Evolutionary conservation across 2,329 filamentous ascomycete genomes (phyloP), one percentile per base, ranked within the genome.

Genomic region (Alternaria consortialis): DNA sequence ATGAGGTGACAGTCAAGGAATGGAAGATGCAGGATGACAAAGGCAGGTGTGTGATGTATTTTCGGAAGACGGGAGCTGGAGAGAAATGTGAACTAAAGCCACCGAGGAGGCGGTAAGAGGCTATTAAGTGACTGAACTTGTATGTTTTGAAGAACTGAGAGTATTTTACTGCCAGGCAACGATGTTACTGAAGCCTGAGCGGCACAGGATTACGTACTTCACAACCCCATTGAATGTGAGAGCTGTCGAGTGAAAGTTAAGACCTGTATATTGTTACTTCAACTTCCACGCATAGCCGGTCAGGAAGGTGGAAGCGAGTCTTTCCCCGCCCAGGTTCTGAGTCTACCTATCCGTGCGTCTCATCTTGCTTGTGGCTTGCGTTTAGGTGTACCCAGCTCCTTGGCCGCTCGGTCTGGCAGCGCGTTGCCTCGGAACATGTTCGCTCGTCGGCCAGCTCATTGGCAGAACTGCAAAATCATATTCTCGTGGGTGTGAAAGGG

Each of bases 41-140:
- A 31, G 67, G 63, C 1, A 56, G 56, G 23, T 56, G 55, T 17
- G 23, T 55, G 9, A 58, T 58, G 2, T 70, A 66, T 40, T 55
- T 52, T 3, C 31, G 31, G 3, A 59, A 46, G 7, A 65, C 54
- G 17, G 46, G 60, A 13, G 50, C 61, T 5, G 46, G 57, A 13
- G 54, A 67, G n/a, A 52, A 52, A 36, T 20, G 58, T 36, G 13
- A 1, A 9, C 23, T 32, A 13, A 44, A 53, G 52, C 37, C 36
- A 7, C 20, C 36, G 27, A 34, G 2, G 15, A 17, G 40, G 20
- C 5, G 36, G 23, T 39, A 5, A 17, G 17, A 23, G 3, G 4
- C 20, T 31, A 2, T 31, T 3, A 4, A 5, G 11, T 13, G 23
- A 39, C 11, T 8, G 31, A 13, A 25, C 9, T n/a, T 44, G 11